Conservation (phyloP, 495 filamentous ascomycete species). For the Penicillium subrubescens region DNA sequence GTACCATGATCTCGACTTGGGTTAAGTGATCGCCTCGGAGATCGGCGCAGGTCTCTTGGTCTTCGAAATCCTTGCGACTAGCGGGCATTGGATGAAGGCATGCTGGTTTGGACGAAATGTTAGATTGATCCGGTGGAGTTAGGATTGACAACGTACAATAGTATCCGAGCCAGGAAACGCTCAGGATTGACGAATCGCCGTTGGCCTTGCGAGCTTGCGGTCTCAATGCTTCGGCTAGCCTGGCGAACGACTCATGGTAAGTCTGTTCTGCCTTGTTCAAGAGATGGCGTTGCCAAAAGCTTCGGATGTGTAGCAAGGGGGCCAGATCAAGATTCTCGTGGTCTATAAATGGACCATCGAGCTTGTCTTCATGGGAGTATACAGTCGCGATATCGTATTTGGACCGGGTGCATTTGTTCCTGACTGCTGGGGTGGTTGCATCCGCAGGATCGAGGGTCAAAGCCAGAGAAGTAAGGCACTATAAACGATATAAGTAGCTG, state of each 20-base stretch:
- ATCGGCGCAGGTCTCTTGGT: constrained; percentile 36
- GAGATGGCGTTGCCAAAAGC: constrained; percentile 44
- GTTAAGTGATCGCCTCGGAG: constrained; percentile 21
- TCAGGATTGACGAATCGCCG: constrained; percentile 8
- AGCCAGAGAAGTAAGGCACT: constrained; percentile 37
- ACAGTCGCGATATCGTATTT: constrained; percentile 36
- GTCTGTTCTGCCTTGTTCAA: constrained; percentile 27
- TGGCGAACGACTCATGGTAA: constrained; percentile 28
- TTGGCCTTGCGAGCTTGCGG: constrained; percentile 21
- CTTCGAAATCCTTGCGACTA: constrained; percentile 6
- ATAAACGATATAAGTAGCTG: neutral
- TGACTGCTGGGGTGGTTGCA: constrained; percentile 15
- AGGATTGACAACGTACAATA: constrained; percentile 31
- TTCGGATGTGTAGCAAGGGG: constrained; percentile 35
- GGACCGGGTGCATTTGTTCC: constrained; percentile 26
- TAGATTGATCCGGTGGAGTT: neutral
- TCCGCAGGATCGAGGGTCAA: constrained; percentile 6
- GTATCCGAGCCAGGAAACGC: constrained; percentile 39
- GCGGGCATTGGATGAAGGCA: constrained; percentile 36
- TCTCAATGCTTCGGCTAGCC: constrained; percentile 13
- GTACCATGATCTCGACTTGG: constrained; percentile 30
- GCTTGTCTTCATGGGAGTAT: constrained; percentile 23
- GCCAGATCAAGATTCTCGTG: constrained; percentile 16
- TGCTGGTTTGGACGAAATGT: constrained; percentile 21
- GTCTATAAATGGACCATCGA: constrained; percentile 14